Conservation (phyloP, 805 yeast genomes). For the Myxozyma sirexii region DNA sequence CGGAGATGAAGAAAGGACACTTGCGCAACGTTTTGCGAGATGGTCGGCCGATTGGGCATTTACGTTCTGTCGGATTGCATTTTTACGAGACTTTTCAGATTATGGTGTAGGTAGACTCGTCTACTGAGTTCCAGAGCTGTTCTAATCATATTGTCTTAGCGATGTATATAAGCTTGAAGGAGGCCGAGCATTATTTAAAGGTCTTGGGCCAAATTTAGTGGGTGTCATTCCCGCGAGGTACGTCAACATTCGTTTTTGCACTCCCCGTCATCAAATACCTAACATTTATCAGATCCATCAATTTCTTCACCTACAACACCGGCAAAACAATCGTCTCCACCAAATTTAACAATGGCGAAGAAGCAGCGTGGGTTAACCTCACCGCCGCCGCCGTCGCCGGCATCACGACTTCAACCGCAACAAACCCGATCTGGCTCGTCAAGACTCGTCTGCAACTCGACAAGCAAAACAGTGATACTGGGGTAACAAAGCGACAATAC, state of each 20-base stretch:
- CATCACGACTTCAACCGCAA: conserved; percentile 88
- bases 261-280: not conserved
- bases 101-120: conserved; percentile 41
- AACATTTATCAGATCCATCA: conserved; percentile 64
- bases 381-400: conserved; percentile 90
- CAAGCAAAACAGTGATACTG: conserved; percentile 54
- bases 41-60: conserved; percentile 32
- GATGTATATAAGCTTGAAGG: conserved; percentile 80
- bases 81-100: conserved; percentile 81
- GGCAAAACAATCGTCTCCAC: conserved; percentile 74
- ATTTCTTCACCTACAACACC: conserved; percentile 95
- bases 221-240: conserved; percentile 91
- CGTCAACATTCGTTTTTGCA: not conserved
- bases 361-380: conserved; percentile 83
- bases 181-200: conserved; percentile 81
- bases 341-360: conserved; percentile 70
- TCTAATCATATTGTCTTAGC: conserved; percentile 34
- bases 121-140: not conserved
- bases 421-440: conserved; percentile 97
- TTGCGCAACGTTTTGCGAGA: conserved; percentile 16
- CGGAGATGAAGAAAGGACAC: conserved; percentile 24
- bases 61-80: conserved; percentile 63
- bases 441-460: conserved; percentile 94
- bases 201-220: conserved; percentile 92
- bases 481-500: conserved; percentile 54